Conservation (phyloP, 768 basidiomycete genomes). For the Kwoniella botswanensis region DNA sequence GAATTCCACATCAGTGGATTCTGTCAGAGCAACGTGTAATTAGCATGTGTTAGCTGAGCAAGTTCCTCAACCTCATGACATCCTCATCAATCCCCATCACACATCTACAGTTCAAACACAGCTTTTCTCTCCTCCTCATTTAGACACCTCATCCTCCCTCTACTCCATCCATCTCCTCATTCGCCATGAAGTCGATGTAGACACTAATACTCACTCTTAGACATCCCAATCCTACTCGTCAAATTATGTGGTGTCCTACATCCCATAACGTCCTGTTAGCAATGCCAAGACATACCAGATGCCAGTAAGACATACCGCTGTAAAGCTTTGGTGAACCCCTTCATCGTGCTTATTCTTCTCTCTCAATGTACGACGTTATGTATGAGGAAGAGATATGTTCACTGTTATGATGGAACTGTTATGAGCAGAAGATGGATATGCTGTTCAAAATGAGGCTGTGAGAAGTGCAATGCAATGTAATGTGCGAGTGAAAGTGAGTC, state of each 20-base stretch:
- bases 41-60: too few species aligned
- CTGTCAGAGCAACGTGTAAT: constrained; percentile 61
- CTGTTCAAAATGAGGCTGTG: constrained; percentile 4
- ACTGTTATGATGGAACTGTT: neutral
- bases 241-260: constrained; percentile 86
- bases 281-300: constrained; percentile 16
- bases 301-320: constrained; percentile 65
- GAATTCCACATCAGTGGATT: constrained; percentile 85
- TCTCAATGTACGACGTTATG: neutral
- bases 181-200: neutral
- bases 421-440: neutral
- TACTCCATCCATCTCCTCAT: neutral
- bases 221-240: constrained; percentile 83
- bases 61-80: too few species aligned
- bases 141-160: too few species aligned
- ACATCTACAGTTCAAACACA: too few species aligned
- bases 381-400: neutral
- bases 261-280: neutral
- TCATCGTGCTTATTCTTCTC: constrained; percentile 63
- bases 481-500: neutral
- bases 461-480: neutral
- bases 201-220: constrained; percentile 73
- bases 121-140: too few species aligned
- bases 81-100: too few species aligned
- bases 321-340: constrained; percentile 79